Conservation (phyloP, 441 rosid genomes). For the Erysimum cheiri region DNA sequence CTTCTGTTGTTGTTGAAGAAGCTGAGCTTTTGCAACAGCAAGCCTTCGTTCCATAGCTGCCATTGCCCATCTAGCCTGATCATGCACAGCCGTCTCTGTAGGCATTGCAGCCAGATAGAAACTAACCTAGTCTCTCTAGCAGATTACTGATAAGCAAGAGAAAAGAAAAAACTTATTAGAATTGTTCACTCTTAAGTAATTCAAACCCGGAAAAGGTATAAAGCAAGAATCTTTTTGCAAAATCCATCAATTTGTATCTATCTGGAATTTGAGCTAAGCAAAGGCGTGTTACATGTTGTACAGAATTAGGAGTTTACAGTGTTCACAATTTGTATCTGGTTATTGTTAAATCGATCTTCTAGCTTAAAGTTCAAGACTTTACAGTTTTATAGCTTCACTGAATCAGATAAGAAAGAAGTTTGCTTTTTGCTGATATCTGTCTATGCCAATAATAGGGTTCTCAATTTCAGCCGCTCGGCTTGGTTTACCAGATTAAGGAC, state of each 20-base stretch:
- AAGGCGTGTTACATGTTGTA: too few species aligned
- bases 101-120: slow-evolving; percentile 32
- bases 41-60: slow-evolving; percentile 73
- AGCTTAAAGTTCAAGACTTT: slow-evolving; percentile 20
- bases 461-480: slow-evolving; percentile 85
- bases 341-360: not conserved
- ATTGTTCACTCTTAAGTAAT: too few species aligned
- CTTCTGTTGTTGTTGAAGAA: slow-evolving; percentile 56
- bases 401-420: not conserved
- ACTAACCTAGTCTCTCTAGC: slow-evolving; percentile 17
- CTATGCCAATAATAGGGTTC: slow-evolving; percentile 57
- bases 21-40: slow-evolving; percentile 64
- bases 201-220: too few species aligned
- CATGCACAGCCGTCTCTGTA: slow-evolving; percentile 37
- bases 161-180: too few species aligned
- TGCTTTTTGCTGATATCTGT: slow-evolving; percentile 11
- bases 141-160: not conserved
- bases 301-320: too few species aligned
- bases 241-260: too few species aligned
- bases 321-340: not conserved
- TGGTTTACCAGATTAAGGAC: slow-evolving; percentile 82
- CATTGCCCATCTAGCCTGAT: slow-evolving; percentile 56
- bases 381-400: slow-evolving; percentile 6
- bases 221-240: too few species aligned
- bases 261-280: too few species aligned